Base-by-base conservation (phyloP, 1,284 basidiomycete genomes). In the Ganoderma lucidum region DNA sequence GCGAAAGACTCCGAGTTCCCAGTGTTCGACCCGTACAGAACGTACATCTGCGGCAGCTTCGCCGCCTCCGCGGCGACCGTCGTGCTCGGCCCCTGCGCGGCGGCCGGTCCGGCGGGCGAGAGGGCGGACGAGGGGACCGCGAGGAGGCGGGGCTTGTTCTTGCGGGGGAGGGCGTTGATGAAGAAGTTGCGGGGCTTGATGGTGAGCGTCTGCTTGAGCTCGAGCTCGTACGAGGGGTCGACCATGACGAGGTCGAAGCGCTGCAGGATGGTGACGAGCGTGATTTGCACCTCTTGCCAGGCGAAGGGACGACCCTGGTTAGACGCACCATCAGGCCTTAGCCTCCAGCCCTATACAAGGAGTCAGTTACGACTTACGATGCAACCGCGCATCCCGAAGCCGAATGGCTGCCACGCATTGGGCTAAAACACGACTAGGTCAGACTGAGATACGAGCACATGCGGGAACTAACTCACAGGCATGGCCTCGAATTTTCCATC, bases 1-100 rank as follows among this genome's bases (percentile, higher is more conserved):
- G 86, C 85, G 67, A 88, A 86, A 15, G 82, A 80, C 73, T 87
- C 84, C 37, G 83, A 87, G 2, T 82, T 84, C 2, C 86, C 86
- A 0, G 84, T 83, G 77, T 88, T 88, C 44, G 83, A 85, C 0
- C 85, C 85, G 71, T 84, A 85, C 32, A 85, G 74, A 6, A 85
- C 76, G 69, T 84, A 83, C 55, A 85, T 53, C 30, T 80, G 81
- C 51, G 74, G 69, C 30, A 70, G 65, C 64, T 66, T 64, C 53
- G 56, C 41, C 1, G 63, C 56, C 6, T 44, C 69, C 3, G 41
- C 62, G 28, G 53, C 14, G 28, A 4, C 9, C 9, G 59, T 61
- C 5, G 59, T 28, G 59, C 14, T 42, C 23, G 59, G 59, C 9
- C 59, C 59, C 23, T 41, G 12, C 6, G 59, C 59, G 6, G 59